A percentile compares a stretch with the other conserved stretches of the same genome.
phyloP scores from a whole-genome alignment of 2,329 filamentous ascomycete genomes.

The Pseudogymnoascus verrucosus region DNA sequence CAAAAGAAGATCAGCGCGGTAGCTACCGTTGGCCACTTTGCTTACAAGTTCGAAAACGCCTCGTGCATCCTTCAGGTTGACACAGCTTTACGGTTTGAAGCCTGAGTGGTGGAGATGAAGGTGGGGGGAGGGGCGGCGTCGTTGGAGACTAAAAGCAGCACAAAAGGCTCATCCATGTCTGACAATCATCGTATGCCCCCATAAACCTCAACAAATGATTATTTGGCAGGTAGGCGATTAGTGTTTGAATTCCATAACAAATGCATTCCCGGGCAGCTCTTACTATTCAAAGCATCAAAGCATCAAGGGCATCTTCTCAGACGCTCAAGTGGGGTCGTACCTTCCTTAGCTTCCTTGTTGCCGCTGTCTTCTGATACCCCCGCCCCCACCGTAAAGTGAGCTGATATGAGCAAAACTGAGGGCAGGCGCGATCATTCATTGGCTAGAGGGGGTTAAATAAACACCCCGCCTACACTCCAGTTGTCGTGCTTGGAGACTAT shows the following conservation, averaged over 20 bases:
- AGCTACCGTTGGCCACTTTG: conserved; percentile 1
- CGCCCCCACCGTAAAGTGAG: neutral
- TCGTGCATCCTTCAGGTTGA: neutral
- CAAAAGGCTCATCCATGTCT: neutral
- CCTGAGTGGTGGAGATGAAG: neutral
- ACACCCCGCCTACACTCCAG: neutral
- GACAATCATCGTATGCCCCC: neutral
- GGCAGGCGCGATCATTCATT: neutral
- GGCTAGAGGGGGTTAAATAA: neutral
- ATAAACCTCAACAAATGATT: neutral
- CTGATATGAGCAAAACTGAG: neutral
- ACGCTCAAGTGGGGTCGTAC: neutral
- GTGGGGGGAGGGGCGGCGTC: neutral
- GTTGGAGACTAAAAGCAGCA: conserved; percentile 1
- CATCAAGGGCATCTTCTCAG: neutral
- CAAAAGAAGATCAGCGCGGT: neutral
- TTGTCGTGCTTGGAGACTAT: neutral
- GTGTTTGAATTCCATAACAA: conserved; percentile 1
- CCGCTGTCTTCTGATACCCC: conserved; percentile 6
- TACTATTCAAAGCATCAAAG: neutral
- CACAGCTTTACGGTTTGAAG: neutral
- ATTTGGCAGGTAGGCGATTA: neutral
- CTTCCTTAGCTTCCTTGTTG: neutral
- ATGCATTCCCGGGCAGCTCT: neutral
- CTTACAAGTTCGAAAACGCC: neutral